Evolutionary conservation across 1,139 yeast genomes (phyloP).

Genomic region (Kluyveromyces marxianus): DNA sequence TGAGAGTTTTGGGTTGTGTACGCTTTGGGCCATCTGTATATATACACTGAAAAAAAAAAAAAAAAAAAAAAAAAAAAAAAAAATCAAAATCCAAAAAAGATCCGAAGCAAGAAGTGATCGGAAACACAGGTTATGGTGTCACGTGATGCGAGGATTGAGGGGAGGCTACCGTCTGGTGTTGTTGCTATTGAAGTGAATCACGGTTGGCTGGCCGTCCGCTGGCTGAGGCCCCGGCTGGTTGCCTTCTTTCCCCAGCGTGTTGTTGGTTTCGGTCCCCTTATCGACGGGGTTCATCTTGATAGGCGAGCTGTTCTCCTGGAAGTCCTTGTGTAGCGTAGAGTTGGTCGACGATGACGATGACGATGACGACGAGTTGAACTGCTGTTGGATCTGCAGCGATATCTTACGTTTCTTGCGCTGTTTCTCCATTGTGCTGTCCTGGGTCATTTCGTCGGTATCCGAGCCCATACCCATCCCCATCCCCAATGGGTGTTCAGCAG

Average conservation of each 20-base stretch:
- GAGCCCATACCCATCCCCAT: not conserved
- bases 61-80: no score
- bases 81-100: not conserved
- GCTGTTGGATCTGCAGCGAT: conserved; percentile 27
- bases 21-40: no score
- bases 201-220: not conserved
- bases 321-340: not conserved
- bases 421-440: conserved; percentile 25
- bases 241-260: not conserved
- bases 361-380: conserved; percentile 26
- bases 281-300: conserved; percentile 1
- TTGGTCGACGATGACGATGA: not conserved
- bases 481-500: no score
- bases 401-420: conserved; percentile 27
- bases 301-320: conserved; percentile 1
- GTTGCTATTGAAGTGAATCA: conserved; percentile 6
- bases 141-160: no score
- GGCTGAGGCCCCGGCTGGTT: not conserved
- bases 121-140: no score
- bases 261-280: conserved; percentile 3
- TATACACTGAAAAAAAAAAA: no score
- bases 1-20: no score
- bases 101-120: no score
- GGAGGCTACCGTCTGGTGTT: not conserved
- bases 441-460: conserved; percentile 8